These are phyloP conservation scores for Ramalina intermedia DNA, from an alignment of 495 filamentous ascomycete genomes.

Conservation along the genomic window DNA sequence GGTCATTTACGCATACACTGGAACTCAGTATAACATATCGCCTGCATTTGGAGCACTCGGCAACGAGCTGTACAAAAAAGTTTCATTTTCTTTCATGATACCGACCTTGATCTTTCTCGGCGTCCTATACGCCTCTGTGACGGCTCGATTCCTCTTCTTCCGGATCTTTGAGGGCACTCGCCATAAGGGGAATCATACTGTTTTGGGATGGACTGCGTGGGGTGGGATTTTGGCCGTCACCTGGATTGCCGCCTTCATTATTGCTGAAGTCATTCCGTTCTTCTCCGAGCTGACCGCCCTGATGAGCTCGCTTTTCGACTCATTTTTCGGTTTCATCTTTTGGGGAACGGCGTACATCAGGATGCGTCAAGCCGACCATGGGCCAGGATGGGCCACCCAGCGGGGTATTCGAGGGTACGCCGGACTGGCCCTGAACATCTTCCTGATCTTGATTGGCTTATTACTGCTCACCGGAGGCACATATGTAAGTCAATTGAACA, in stretches of 20 bases:
- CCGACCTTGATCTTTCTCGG: conserved; percentile 82
- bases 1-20: conserved; percentile 67
- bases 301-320: conserved; percentile 84
- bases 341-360: conserved; percentile 81
- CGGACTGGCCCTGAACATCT: conserved; percentile 48
- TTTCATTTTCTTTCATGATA: conserved; percentile 84
- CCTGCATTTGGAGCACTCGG: conserved; percentile 73
- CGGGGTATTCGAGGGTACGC: conserved; percentile 46
- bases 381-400: conserved; percentile 41
- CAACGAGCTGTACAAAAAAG: conserved; percentile 58
- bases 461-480: conserved; percentile 67
- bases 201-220: conserved; percentile 73
- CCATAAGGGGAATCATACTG: conserved; percentile 63
- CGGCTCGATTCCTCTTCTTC: conserved; percentile 79
- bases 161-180: conserved; percentile 60
- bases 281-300: conserved; percentile 70
- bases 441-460: conserved; percentile 54
- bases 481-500: conserved; percentile 44
- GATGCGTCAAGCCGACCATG: conserved; percentile 59
- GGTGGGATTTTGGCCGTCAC: conserved; percentile 53
- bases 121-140: conserved; percentile 76
- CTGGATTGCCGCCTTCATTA: conserved; percentile 69
- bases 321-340: conserved; percentile 89
- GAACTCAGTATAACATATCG: conserved; percentile 66
- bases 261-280: conserved; percentile 83